A percentile compares a stretch with the other conserved stretches of the same genome.
Conservation (phyloP, 106 monocot genomes). For the Allium fistulosum region DNA sequence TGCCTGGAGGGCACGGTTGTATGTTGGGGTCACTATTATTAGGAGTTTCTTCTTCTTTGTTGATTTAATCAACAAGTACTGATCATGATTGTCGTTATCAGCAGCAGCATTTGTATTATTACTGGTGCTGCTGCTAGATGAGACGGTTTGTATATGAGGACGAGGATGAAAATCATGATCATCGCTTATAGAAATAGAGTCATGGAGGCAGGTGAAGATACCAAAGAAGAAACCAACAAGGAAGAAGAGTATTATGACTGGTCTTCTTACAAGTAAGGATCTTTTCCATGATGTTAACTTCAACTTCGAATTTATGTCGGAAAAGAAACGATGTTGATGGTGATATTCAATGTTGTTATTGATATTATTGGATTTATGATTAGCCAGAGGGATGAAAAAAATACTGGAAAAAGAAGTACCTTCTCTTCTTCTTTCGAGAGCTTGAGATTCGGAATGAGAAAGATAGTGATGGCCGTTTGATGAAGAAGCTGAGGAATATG, state of each 20-base stretch:
- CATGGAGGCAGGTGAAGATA: conserved; percentile 27
- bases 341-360: too few relatives aligned
- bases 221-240: conserved; percentile 30
- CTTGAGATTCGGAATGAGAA: too few relatives aligned
- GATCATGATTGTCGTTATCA: background rate
- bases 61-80: background rate
- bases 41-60: conserved; percentile 25
- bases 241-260: conserved; percentile 27
- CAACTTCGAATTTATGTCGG: too few relatives aligned
- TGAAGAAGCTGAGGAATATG: too few relatives aligned
- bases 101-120: background rate
- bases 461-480: too few relatives aligned
- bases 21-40: conserved; percentile 82
- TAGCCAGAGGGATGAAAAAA: too few relatives aligned
- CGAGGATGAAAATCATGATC: background rate
- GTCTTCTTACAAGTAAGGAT: background rate
- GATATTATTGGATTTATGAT: too few relatives aligned
- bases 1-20: conserved; percentile 64
- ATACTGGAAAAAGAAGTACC: too few relatives aligned
- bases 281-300: background rate
- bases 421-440: too few relatives aligned
- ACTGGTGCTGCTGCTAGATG: background rate
- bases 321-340: too few relatives aligned
- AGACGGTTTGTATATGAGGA: background rate
- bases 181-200: background rate